Evolutionary conservation across 805 yeast species (phyloP).

Genomic region (Cephaloascus albidus): DNA sequence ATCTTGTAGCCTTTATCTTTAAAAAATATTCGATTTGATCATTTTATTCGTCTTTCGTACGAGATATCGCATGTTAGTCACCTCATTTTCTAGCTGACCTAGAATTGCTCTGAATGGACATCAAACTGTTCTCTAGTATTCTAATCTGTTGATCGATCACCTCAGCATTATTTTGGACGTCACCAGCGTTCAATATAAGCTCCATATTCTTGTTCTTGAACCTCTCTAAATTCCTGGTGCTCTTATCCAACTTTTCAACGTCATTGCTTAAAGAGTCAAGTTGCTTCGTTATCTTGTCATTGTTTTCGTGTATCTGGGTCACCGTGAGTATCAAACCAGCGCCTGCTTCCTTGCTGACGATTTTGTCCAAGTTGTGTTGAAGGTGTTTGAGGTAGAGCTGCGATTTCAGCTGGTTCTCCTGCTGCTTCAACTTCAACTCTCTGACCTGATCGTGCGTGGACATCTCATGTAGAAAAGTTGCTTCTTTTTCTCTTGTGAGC

Average conservation of each 20-base stretch:
- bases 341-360: conserved; percentile 3
- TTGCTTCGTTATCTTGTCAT: conserved; percentile 13
- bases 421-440: conserved; percentile 10
- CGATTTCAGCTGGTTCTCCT: conserved; percentile 9
- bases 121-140: conserved; percentile 57
- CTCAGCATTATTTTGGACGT: conserved; percentile 44
- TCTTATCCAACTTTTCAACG: conserved; percentile 5
- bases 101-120: no score
- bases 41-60: no score
- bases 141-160: conserved; percentile 62
- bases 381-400: conserved; percentile 11
- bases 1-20: no score
- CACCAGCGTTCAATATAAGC: conserved; percentile 6
- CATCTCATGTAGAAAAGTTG: no score
- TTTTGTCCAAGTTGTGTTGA: conserved; percentile 8
- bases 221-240: conserved; percentile 5
- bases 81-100: no score
- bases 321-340: conserved; percentile 10
- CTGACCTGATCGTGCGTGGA: conserved; percentile 9
- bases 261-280: conserved; percentile 5
- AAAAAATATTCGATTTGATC: no score
- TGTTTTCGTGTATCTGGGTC: conserved; percentile 17
- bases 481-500: no score
- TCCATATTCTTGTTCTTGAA: conserved; percentile 7
- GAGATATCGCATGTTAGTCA: no score